Evolutionary conservation across 768 basidiomycete genomes (phyloP), one percentile per base, ranked within the genome.

Genomic region (Suillus subluteus): DNA sequence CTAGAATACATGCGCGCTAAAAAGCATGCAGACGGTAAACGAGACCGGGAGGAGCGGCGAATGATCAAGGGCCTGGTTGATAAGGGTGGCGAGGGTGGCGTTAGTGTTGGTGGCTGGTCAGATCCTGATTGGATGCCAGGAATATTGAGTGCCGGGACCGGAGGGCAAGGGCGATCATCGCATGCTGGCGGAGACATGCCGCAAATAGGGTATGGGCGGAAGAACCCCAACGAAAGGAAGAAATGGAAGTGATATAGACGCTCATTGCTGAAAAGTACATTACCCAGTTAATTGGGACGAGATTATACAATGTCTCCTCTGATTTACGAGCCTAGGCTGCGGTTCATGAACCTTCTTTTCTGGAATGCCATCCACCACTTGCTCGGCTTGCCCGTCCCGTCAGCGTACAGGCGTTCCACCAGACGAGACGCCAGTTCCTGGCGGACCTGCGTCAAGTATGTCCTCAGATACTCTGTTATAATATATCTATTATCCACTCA

Each of bases 361-460:
- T 96, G 95, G 88, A 99, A 99, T 26, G 94, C 92, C 95, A 98
- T 97, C 98, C 98, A 99, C 98, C 98, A 99, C 79, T 99, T 99
- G 84, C 92, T 98, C 6, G 98, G 96, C 77, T 94, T 96, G 66
- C 91, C 91, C 4, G 92, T 91, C 6, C 96, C 96, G 76, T 97
- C 95, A 46, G 90, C 94, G 77, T 99, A 99, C 59, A 99, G 82
- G 62, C 88, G 84, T 73, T 96, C 95, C 16, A 95, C 87, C 61
- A 99, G 79, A 38, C 98, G 88, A 11, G 89, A 84, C 26, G 95
- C 92, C 23, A 96, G 83, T 75, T 99, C 98, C 79, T 98, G 95
- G 59, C 98, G 89, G 11, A 92, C 92, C 77, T 99, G 98, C 5
- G 88, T 89, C 64, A 99, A 84, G 81, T 99, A 99, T 71, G 90